Evolutionary conservation across 805 yeast species (phyloP), one percentile per base, ranked within the genome.

Genomic region (Middelhovenomyces tepae): DNA sequence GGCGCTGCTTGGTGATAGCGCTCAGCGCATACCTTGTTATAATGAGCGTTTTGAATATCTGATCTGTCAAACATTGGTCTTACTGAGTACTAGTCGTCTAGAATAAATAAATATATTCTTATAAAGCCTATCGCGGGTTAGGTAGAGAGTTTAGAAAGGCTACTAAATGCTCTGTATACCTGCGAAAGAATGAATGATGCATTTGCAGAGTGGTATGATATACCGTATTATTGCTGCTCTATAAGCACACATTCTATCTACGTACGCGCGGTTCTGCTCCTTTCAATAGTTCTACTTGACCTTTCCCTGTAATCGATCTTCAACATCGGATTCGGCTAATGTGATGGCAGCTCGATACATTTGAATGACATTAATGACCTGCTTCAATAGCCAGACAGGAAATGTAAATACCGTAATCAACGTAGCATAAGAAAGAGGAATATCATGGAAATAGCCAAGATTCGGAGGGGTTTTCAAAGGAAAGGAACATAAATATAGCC

Each of bases 301-400:
- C 15, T 18, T 20, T 16, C 15, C n/a, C 6, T 16, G 19, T 10
- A 18, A 20, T 9, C 29, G 29, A 9, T 65, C 74, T 34, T 64
- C 68, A 9, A 80, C 82, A 54, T 91, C 98, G 37, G 71, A 52
- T 39, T 69, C 73, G 7, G 96, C 96, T 50, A 91, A 69, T 34
- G 73, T 67, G 22, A 79, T 56, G 8, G 94, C 85, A 8, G 98
- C 99, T 48, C 81, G 76, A 37, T 73, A 69, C 71, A 91, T 60
- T 62, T 91, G 99, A 40, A 91, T 73, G 14, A 84, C 76, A 54
- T 93, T 91, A 42, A 93, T 81, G 37, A 78, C 57, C 64, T 91
- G 98, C 62, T 91, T 91, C 63, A 86, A 83, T 14, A 74, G 54
- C 84, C 94, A 91, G 35, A 87, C 69, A 19, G 99, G 99, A 41